Conservation (phyloP, 345 rosid genomes). For the Citrus sp. region DNA sequence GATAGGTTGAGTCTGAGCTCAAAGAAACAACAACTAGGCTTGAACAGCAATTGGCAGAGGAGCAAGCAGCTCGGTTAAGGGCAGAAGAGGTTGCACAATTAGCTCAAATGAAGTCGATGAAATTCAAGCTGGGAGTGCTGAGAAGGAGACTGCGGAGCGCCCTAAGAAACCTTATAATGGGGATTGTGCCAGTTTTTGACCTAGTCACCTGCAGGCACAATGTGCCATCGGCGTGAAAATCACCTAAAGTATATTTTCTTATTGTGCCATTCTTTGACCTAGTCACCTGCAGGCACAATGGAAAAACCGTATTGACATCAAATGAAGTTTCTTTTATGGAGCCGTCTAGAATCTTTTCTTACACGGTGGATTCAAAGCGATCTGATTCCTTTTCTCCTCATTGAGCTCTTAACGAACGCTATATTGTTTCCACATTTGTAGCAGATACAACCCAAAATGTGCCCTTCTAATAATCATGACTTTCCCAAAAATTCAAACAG, state of each 20-base stretch:
- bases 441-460: too few relatives aligned
- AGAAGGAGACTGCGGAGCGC: constrained; percentile 57
- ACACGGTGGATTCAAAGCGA: too few relatives aligned
- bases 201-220: background rate
- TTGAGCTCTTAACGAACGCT: too few relatives aligned
- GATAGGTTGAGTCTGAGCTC: constrained; percentile 76
- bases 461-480: too few relatives aligned
- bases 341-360: too few relatives aligned
- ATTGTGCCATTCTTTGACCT: too few relatives aligned
- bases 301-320: too few relatives aligned
- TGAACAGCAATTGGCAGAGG: constrained; percentile 71
- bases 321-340: too few relatives aligned
- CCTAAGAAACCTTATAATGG: constrained; percentile 39
- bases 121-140: constrained; percentile 70
- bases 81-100: constrained; percentile 57
- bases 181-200: constrained; percentile 58
- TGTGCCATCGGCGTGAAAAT: background rate
- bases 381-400: too few relatives aligned
- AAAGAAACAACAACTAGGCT: constrained; percentile 59
- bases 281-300: too few relatives aligned
- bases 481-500: too few relatives aligned
- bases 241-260: background rate
- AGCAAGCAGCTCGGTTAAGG: constrained; percentile 69
- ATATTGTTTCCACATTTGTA: too few relatives aligned
- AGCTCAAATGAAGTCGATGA: constrained; percentile 73